Base-by-base conservation (phyloP, 1,284 basidiomycete species). In the Irpex rosettiformis region DNA sequence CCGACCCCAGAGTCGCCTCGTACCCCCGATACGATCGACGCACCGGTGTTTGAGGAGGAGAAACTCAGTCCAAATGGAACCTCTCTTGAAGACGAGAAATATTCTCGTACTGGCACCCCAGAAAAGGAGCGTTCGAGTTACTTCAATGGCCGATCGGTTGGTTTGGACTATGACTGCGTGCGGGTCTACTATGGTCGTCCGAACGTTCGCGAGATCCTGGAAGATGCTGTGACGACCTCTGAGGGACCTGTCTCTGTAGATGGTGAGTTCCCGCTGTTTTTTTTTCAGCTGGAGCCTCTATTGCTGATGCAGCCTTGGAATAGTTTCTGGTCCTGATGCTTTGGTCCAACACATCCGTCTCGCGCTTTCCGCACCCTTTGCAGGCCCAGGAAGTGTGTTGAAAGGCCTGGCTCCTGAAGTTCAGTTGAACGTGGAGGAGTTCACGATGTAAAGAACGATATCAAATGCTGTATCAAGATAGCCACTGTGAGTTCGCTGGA, bases 381-480 rank as follows among this genome's bases (percentile, higher is more conserved):
- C 62, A 5, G 62, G 65, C 5, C 65, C 66, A 16, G 11, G 61
- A 16, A 60, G 59, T 10, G 61, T 60, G 27, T 58, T 67, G 57
- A 56, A 37, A 37, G 66, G 66, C 24, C 21, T 52, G 28, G 61
- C 62, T 18, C 62, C 61, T 25, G 64, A 63, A 30, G 65, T 67
- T 16, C 59, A 66, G 57, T 56, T 67, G 33, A 63, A 62, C 43
- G 62, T 66, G 11, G 65, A 66, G 52, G 63, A 67, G 58, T 65
- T 66, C 60, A 62, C 63, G 42, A 62, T 65, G 64, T 67, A 54
- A 33, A 54, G 47, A 11, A 16, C 33, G 33, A 13, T 2, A n/a
- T 40, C 33, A n/a, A n/a, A n/a, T 3, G n/a, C 10, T n/a, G 33
- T 2, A 40, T 40, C 33, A 40, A 40, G 0, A 13, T 11, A 40